phyloP scores from a whole-genome alignment of 352 stramenopile genomes.

The Blastocystis hominis region DNA sequence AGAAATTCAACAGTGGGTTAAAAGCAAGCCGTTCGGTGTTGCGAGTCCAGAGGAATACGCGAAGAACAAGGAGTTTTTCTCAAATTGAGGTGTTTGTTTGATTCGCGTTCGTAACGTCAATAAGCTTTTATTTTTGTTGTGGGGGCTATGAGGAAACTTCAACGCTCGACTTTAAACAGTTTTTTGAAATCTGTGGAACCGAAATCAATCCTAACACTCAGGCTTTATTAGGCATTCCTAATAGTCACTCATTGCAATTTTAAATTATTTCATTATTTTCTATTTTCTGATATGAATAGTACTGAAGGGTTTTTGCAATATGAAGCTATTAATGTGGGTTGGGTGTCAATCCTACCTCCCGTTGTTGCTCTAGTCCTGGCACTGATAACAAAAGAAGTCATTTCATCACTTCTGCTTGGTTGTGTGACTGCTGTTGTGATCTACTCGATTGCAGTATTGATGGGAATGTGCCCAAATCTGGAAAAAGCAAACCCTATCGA shows the following conservation, averaged over 20 bases:
- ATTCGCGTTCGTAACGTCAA: background rate
- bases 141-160: too few species aligned
- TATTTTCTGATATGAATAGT: background rate
- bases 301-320: background rate
- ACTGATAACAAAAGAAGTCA: slow-evolving; percentile 48
- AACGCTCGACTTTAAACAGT: too few species aligned
- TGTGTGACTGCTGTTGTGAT: slow-evolving; percentile 32
- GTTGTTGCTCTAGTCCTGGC: slow-evolving; percentile 36
- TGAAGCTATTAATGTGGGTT: background rate
- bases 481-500: slow-evolving; percentile 33
- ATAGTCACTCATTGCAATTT: background rate
- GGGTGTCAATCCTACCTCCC: slow-evolving; percentile 34
- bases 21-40: slow-evolving; percentile 37
- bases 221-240: too few species aligned
- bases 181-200: too few species aligned
- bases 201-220: too few species aligned
- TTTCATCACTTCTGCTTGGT: slow-evolving; percentile 44
- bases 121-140: too few species aligned
- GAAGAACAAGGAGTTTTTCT: slow-evolving; percentile 58
- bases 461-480: background rate
- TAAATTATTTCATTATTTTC: background rate
- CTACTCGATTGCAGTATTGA: slow-evolving; percentile 17
- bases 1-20: slow-evolving; percentile 42
- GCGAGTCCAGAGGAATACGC: slow-evolving; percentile 56
- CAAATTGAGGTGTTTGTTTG: slow-evolving; percentile 29